Base-by-base conservation (phyloP, 768 basidiomycete genomes). In the Auricularia cornea region DNA sequence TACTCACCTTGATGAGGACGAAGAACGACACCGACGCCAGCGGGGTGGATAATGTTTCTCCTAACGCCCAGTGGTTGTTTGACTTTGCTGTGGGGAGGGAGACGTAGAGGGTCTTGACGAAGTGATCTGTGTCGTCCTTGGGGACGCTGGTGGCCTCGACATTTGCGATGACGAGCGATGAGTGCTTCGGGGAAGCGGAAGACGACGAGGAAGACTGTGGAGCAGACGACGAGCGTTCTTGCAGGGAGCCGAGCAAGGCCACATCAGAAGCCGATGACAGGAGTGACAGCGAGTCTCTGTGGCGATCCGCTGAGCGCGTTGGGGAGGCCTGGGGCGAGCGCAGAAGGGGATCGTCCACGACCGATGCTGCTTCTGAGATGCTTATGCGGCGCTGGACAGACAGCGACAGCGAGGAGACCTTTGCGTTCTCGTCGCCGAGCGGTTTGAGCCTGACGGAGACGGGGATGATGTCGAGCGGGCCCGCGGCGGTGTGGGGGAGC, bases 81-180 rank as follows among this genome's bases (percentile, higher is more conserved):
- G 87, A 83, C 69, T 86, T 88, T 61, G 81, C 73, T 38, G 83
- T 80, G 16, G 90, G 88, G 87, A 90, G 89, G 67, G 87, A 85
- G 48, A 90, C 73, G 8, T 85, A 85, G 54, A 91, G 74, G 1
- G 82, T 87, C 70, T 86, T 86, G 41, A 73, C 80, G 83, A 83
- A 88, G 6, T 84, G 73, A 38, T 87, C 87, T 51, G 80, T 74
- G 1, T 78, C 70, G 68, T 88, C 84, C 62, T 76, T 79, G 60
- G 79, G 69, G 70, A 90, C 87, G 62, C 89, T 85, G 11, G 81
- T 77, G 60, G 80, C 82, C 44, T 81, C 80, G 62, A 90, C 76
- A 52, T 81, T 79, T 63, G 83, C 79, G 11, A 81, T 76, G 59
- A 83, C 71, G 67, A 64, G 62, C 40, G 63, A 68, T 31, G 63